Conservation (phyloP, 73 alveolate species). For the Tetrahymena thermophila region DNA sequence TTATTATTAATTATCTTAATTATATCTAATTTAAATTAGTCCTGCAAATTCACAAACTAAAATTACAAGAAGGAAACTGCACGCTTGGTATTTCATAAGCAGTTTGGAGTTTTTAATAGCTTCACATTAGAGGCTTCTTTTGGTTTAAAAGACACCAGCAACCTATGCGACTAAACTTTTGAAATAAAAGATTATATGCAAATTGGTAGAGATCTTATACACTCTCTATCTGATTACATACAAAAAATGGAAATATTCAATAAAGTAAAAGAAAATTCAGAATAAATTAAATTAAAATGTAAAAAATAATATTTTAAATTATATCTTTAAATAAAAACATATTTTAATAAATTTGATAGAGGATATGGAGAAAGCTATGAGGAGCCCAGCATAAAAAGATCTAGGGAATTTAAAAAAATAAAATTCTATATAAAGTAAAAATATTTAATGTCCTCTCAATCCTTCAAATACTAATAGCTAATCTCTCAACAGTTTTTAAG, state of each 20-base stretch:
- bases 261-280: not conserved
- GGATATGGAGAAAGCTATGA: not conserved
- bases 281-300: not conserved
- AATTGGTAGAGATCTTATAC: not conserved
- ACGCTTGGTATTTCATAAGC: not conserved
- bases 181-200: not conserved
- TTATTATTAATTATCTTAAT: not conserved
- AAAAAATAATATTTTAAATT: not conserved
- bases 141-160: not conserved
- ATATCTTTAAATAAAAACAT: not conserved
- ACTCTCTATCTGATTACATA: not conserved
- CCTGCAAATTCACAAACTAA: not conserved
- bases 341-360: not conserved
- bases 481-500: not conserved
- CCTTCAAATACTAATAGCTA: not conserved
- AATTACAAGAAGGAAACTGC: not conserved
- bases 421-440: not conserved
- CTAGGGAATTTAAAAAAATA: not conserved
- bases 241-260: not conserved
- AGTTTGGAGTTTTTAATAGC: not conserved
- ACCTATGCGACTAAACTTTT: not conserved
- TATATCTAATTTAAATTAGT: not conserved
- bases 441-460: not conserved
- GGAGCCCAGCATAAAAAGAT: not conserved
- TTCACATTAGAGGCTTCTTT: not conserved